Conservation (phyloP, 1,284 basidiomycete species). For the Volvariella volvacea region DNA sequence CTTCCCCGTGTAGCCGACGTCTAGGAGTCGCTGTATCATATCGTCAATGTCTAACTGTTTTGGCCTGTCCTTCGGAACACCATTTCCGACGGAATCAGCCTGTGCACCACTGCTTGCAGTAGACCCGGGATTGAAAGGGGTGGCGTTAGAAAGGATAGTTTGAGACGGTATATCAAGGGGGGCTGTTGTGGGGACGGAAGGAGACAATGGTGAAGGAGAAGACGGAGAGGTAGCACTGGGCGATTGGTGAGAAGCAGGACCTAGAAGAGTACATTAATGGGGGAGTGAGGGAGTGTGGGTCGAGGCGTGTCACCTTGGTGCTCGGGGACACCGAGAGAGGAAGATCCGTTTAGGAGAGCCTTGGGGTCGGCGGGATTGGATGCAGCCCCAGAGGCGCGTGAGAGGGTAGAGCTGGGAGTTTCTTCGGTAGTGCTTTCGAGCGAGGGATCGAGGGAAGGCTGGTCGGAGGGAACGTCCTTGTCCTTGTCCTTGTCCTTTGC, state of each 20-base stretch:
- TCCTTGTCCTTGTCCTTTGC: slow-evolving; percentile 64
- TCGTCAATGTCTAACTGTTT: slow-evolving; percentile 92
- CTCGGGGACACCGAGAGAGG: slow-evolving; percentile 47
- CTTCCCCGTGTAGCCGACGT: slow-evolving; percentile 97
- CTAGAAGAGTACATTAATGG: slow-evolving; percentile 29
- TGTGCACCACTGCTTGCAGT: slow-evolving; percentile 38
- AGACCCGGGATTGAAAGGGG: slow-evolving; percentile 41
- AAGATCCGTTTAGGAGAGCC: slow-evolving; percentile 32
- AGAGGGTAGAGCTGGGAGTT: slow-evolving; percentile 33
- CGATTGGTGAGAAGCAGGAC: slow-evolving; percentile 18
- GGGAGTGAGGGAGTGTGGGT: slow-evolving; percentile 16
- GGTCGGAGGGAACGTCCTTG: slow-evolving; percentile 31
- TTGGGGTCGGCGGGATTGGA: slow-evolving; percentile 25
- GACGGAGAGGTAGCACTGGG: slow-evolving; percentile 24
- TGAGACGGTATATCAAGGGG: slow-evolving; percentile 74
- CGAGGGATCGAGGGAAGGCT: slow-evolving; percentile 20
- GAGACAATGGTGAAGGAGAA: slow-evolving; percentile 31
- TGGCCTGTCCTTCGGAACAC: slow-evolving; percentile 48
- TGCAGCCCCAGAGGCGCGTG: slow-evolving; percentile 34
- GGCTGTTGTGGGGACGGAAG: slow-evolving; percentile 31
- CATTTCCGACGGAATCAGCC: slow-evolving; percentile 39
- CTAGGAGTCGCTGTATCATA: slow-evolving; percentile 95
- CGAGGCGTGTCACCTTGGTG: slow-evolving; percentile 32
- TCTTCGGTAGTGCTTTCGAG: slow-evolving; percentile 32
- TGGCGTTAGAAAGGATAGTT: slow-evolving; percentile 65